phyloP scores from a whole-genome alignment of 306 rosid genomes.

The Canavalia gladiata region DNA sequence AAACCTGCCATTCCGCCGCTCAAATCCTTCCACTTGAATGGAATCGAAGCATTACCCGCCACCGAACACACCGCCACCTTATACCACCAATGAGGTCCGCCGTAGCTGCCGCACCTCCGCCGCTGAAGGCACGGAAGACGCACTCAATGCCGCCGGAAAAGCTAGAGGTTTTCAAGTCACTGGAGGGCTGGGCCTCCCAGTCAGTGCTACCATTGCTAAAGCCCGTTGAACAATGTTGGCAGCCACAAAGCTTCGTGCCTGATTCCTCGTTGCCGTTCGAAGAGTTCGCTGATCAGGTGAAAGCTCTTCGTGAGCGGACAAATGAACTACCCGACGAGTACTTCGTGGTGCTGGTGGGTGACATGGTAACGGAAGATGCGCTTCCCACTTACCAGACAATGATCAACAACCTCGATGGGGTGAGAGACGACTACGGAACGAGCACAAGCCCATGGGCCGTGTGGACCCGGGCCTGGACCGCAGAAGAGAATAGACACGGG shows the following conservation, averaged over 20 bases:
- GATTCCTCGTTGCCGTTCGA: slow-evolving; percentile 54
- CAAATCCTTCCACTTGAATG: background rate
- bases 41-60: slow-evolving; percentile 13
- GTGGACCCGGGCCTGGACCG: slow-evolving; percentile 85
- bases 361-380: slow-evolving; percentile 86
- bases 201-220: slow-evolving; percentile 57
- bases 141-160: slow-evolving; percentile 67
- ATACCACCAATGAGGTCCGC: background rate
- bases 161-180: slow-evolving; percentile 54
- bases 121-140: slow-evolving; percentile 27
- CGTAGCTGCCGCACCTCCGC: slow-evolving; percentile 38
- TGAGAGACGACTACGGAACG: slow-evolving; percentile 66
- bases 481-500: slow-evolving; percentile 87
- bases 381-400: slow-evolving; percentile 85
- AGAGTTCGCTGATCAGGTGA: slow-evolving; percentile 65
- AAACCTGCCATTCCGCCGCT: slow-evolving; percentile 26
- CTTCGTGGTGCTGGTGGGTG: slow-evolving; percentile 76
- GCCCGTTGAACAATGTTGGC: slow-evolving; percentile 80
- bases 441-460: slow-evolving; percentile 79
- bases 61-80: slow-evolving; percentile 28
- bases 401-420: slow-evolving; percentile 76
- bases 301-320: slow-evolving; percentile 68
- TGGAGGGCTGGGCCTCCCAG: slow-evolving; percentile 71
- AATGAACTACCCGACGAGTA: slow-evolving; percentile 74
- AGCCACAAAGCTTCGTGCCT: slow-evolving; percentile 70